These are phyloP conservation scores for Acacia concinna DNA, from an alignment of 331 rosid genomes.

Conservation along the genomic window DNA sequence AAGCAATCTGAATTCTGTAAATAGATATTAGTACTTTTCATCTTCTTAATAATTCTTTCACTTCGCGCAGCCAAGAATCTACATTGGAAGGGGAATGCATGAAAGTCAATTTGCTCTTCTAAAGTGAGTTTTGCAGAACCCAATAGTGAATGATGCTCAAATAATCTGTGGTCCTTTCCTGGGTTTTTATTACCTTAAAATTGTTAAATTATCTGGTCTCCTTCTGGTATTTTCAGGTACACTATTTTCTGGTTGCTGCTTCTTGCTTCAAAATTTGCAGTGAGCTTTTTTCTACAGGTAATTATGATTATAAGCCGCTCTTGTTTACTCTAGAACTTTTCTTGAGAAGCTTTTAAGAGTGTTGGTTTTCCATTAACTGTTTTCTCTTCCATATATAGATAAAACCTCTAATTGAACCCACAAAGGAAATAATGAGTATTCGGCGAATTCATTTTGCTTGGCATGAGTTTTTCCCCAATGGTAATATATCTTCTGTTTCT, in stretches of 20 bases:
- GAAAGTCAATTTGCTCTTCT: slow-evolving; percentile 86
- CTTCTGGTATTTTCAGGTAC: slow-evolving; percentile 40
- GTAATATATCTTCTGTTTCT: slow-evolving; percentile 47
- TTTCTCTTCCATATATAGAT: slow-evolving; percentile 55
- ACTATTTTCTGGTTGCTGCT: slow-evolving; percentile 54
- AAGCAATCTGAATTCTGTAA: background rate
- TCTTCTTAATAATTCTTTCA: slow-evolving; percentile 26
- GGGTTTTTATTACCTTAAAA: background rate
- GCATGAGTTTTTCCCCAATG: slow-evolving; percentile 93
- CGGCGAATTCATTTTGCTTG: slow-evolving; percentile 61
- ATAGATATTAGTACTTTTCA: slow-evolving; percentile 8
- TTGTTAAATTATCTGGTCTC: slow-evolving; percentile 29
- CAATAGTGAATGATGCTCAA: slow-evolving; percentile 14
- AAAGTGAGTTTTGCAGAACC: slow-evolving; percentile 58
- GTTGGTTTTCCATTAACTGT: slow-evolving; percentile 22
- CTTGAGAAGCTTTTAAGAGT: slow-evolving; percentile 17
- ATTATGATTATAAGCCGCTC: slow-evolving; percentile 17
- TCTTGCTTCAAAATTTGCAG: slow-evolving; percentile 44
- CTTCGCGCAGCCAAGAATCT: slow-evolving; percentile 75
- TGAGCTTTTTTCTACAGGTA: slow-evolving; percentile 51
- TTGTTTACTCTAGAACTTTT: slow-evolving; percentile 21
- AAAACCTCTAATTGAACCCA: slow-evolving; percentile 88
- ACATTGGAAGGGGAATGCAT: slow-evolving; percentile 97
- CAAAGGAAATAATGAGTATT: slow-evolving; percentile 81
- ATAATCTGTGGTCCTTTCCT: background rate